A percentile compares a stretch with the other conserved stretches of the same genome.
phyloP scores from a whole-genome alignment of 2,329 filamentous ascomycete species.

The Fusarium tanahbumbuense region DNA sequence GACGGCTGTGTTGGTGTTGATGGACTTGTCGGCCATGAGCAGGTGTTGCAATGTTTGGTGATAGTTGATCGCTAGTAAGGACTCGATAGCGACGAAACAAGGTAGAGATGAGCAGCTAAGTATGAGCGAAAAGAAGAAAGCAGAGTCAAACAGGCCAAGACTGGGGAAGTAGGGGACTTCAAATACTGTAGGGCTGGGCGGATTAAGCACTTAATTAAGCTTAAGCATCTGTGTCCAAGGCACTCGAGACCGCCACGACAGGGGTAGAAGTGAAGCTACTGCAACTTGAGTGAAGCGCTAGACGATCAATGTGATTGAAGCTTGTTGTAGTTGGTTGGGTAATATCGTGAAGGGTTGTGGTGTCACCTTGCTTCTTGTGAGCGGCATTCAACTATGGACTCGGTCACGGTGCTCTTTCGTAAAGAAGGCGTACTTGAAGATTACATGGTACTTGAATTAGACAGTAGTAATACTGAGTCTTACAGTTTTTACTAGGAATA shows the following conservation, averaged over 20 bases:
- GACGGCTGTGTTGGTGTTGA: neutral
- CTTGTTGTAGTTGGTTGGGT: slow-evolving; percentile 7
- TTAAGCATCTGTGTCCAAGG: slow-evolving; percentile 8
- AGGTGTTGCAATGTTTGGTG: neutral
- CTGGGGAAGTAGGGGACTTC: slow-evolving; percentile 9
- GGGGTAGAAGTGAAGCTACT: slow-evolving; percentile 8
- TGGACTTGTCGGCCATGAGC: slow-evolving; percentile 28
- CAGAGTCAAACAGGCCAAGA: neutral
- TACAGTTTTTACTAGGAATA: accelerated
- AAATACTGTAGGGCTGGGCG: slow-evolving; percentile 23
- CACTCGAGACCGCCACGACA: slow-evolving; percentile 24
- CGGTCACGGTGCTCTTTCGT: neutral
- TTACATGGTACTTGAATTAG: neutral
- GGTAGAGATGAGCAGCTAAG: accelerated
- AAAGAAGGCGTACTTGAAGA: accelerated
- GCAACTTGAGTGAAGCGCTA: slow-evolving; percentile 11
- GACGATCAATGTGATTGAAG: neutral
- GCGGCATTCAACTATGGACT: neutral
- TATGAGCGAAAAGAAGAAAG: neutral
- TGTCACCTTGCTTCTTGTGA: neutral
- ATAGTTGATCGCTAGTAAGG: neutral
- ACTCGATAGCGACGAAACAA: too few relatives aligned
- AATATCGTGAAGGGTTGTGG: neutral
- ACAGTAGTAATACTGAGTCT: neutral
- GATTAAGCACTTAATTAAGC: slow-evolving; percentile 22